Percentiles rank a stretch among this genome's conserved stretches.
phyloP scores from a whole-genome alignment of 257 asterid genomes.

The Galeopsis tetrahit region DNA sequence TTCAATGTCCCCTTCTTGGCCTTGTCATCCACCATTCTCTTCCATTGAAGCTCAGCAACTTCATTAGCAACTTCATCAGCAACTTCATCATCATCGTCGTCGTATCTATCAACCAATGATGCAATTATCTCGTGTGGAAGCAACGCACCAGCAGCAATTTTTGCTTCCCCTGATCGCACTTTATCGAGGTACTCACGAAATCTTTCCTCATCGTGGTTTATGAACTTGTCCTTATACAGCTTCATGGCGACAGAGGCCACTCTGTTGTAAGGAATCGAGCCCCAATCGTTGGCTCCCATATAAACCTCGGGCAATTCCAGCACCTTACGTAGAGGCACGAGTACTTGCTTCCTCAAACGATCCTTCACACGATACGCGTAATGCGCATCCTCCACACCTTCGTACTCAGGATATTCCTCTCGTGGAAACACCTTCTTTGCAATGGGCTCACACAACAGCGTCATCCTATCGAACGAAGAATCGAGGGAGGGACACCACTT shows the following conservation, averaged over 20 bases:
- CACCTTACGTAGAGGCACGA: neutral
- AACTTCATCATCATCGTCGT: neutral
- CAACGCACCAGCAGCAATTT: neutral
- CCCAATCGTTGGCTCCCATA: neutral
- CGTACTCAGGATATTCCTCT: neutral
- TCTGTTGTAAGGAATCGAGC: neutral
- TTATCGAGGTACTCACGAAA: neutral
- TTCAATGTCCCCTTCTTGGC: neutral
- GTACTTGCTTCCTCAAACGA: slow-evolving; percentile 3
- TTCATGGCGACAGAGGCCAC: neutral
- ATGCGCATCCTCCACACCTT: neutral
- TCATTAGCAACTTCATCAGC: too few relatives aligned
- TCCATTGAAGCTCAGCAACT: slow-evolving; percentile 7
- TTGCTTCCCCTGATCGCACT: neutral
- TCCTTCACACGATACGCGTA: slow-evolving; percentile 13
- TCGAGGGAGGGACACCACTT: slow-evolving; percentile 6
- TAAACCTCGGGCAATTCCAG: neutral
- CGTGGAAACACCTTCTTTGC: neutral
- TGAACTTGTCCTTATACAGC: neutral
- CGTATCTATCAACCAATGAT: neutral
- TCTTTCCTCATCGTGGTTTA: neutral
- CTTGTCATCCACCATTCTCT: slow-evolving; percentile 3
- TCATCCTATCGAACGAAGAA: neutral
- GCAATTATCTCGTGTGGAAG: slow-evolving; percentile 1
- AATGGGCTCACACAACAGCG: neutral